Evolutionary conservation across 2,329 filamentous ascomycete species (phyloP).

Genomic region (Phialocephala subalpina): DNA sequence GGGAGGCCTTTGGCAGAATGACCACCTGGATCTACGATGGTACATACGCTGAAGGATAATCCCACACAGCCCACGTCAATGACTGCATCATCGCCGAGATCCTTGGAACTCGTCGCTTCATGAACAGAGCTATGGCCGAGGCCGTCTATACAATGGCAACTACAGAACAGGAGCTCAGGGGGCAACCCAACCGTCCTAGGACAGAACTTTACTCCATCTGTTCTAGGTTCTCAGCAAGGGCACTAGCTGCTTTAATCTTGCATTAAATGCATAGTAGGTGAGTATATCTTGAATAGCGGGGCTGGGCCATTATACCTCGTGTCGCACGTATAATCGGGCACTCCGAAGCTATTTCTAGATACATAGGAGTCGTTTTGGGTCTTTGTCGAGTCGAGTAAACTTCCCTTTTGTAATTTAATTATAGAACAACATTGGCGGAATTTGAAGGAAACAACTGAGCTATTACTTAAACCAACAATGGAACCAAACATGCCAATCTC

Average conservation of each 20-base stretch:
- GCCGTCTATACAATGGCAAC: neutral
- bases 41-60: neutral
- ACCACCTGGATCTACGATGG: neutral
- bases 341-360: neutral
- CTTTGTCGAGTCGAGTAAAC: conserved; percentile 5
- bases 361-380: conserved; percentile 2
- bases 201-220: neutral
- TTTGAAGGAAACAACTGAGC: neutral
- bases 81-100: neutral
- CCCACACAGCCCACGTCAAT: neutral
- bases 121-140: conserved; percentile 9
- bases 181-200: neutral
- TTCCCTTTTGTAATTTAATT: neutral
- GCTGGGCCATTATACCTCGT: neutral
- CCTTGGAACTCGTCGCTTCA: neutral
- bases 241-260: neutral
- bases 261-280: neutral
- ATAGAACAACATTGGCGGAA: conserved; percentile 6
- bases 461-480: too few species aligned
- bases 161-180: neutral
- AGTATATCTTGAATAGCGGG: neutral
- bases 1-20: neutral
- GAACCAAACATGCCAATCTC: too few species aligned
- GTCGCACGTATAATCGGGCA: conserved; percentile 4
- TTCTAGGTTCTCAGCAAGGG: neutral